Percentiles rank a stretch among this genome's conserved stretches.
Evolutionary conservation across 2,329 filamentous ascomycete species (phyloP).

Genomic region (Fusarium sp.): DNA sequence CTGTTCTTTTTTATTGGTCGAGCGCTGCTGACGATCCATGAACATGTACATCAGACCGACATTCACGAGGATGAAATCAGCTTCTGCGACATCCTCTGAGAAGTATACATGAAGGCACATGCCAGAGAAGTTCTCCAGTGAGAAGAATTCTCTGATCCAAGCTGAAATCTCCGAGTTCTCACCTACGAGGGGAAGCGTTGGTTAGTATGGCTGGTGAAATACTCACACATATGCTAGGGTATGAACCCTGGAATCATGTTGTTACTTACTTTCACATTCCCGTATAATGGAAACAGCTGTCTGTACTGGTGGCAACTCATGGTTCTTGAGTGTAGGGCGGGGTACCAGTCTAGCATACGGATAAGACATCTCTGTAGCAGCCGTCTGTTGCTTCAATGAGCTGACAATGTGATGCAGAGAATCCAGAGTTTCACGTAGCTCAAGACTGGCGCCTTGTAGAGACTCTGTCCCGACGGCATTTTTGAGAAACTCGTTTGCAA

Average conservation of each 20-base stretch:
- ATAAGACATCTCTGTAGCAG: constrained; percentile 45
- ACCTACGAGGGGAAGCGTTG: constrained; percentile 2
- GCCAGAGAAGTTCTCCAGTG: constrained; percentile 51
- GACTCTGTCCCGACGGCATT: constrained; percentile 53
- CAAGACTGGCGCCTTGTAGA: constrained; percentile 48
- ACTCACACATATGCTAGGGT: too few relatives aligned
- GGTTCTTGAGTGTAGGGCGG: constrained; percentile 38
- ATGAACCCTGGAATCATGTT: too few relatives aligned
- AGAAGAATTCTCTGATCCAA: constrained; percentile 51
- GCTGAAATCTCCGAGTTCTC: constrained; percentile 43
- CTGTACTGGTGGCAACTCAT: constrained; percentile 45
- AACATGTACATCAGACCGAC: constrained; percentile 52
- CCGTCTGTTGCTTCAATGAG: constrained; percentile 46
- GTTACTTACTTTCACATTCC: constrained; percentile 39
- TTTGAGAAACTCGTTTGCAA: constrained; percentile 61
- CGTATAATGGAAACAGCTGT: constrained; percentile 42
- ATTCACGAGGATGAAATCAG: constrained; percentile 54
- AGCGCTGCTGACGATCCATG: constrained; percentile 39
- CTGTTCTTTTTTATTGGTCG: constrained; percentile 33
- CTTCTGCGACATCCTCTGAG: constrained; percentile 50
- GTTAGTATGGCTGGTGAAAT: constrained; percentile 10
- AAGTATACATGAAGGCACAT: constrained; percentile 53
- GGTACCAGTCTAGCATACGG: constrained; percentile 39
- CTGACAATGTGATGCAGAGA: constrained; percentile 51
- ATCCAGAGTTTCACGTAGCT: constrained; percentile 54